phyloP scores from a whole-genome alignment of 352 stramenopile genomes.

The Phytopythium helicoides region DNA sequence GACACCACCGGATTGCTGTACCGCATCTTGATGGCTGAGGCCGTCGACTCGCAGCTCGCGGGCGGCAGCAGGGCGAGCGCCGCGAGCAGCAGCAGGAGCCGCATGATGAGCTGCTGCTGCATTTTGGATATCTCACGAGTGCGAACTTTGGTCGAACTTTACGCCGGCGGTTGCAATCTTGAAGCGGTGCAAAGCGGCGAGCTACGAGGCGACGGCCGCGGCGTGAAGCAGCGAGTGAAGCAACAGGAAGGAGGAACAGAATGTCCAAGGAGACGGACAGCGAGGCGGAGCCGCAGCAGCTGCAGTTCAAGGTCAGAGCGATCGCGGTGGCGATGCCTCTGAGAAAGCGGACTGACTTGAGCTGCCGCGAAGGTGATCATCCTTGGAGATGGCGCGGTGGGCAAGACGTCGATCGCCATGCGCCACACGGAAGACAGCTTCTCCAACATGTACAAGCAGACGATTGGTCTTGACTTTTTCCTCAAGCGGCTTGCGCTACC shows the following conservation, averaged over 20 bases:
- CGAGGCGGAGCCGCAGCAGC: slow-evolving; percentile 75
- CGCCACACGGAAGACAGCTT: slow-evolving; percentile 92
- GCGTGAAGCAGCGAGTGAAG: background rate
- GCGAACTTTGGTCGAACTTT: background rate
- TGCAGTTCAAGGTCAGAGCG: slow-evolving; percentile 85
- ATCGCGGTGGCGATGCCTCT: background rate
- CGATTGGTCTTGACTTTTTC: slow-evolving; percentile 95
- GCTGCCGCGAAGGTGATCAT: slow-evolving; percentile 89
- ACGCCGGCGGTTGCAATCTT: slow-evolving; percentile 3
- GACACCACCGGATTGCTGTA: slow-evolving; percentile 40
- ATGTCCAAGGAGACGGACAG: slow-evolving; percentile 88
- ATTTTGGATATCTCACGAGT: no score
- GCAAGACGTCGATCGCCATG: slow-evolving; percentile 94
- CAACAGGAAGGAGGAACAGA: background rate
- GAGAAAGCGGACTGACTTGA: background rate
- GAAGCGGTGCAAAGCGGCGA: background rate
- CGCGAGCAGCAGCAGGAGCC: background rate
- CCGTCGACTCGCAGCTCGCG: slow-evolving; percentile 2
- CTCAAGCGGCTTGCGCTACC: slow-evolving; percentile 91
- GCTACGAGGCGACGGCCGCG: background rate
- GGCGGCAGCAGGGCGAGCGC: background rate
- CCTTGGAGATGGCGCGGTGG: slow-evolving; percentile 91
- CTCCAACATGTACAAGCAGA: slow-evolving; percentile 94
- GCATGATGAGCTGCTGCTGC: background rate
- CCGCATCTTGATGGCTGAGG: slow-evolving; percentile 33